Evolutionary conservation across 1,284 basidiomycete species (phyloP).

Genomic region (Austroboletus olivaceoglutinosus): DNA sequence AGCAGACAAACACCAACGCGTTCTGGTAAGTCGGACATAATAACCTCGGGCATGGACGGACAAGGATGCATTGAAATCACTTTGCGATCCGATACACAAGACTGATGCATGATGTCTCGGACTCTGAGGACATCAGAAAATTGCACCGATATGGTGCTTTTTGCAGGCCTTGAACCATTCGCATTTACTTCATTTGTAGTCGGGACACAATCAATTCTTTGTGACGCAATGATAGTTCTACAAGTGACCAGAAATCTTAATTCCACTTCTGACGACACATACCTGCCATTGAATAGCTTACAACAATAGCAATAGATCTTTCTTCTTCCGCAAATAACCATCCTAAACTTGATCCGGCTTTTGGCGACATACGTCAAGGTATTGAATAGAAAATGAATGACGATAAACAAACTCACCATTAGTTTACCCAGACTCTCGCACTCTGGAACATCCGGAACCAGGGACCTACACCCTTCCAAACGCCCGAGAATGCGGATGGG

Average conservation of each 20-base stretch:
- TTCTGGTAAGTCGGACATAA: not conserved
- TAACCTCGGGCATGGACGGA: not conserved
- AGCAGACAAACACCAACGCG: not conserved
- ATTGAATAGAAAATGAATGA: not conserved
- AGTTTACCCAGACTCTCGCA: constrained; percentile 51
- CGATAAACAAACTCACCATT: constrained; percentile 14
- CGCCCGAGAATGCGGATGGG: constrained; percentile 52
- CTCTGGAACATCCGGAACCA: constrained; percentile 97
- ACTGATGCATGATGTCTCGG: not conserved
- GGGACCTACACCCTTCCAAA: constrained; percentile 75
- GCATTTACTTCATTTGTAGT: not conserved
- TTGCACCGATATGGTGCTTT: not conserved
- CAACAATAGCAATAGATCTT: constrained; percentile 8
- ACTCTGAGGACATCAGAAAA: not conserved
- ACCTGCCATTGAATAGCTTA: constrained; percentile 5
- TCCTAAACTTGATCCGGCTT: not conserved
- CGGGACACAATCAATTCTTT: not conserved
- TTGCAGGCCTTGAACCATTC: not conserved
- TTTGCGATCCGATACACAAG: not conserved
- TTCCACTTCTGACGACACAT: constrained; percentile 1
- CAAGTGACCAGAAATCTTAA: not conserved
- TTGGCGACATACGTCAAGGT: constrained; percentile 3
- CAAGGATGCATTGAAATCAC: not conserved
- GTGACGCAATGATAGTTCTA: not conserved
- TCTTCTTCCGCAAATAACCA: not conserved